Evolutionary conservation across 495 filamentous ascomycete genomes (phyloP).

Genomic region (Annulohypoxylon maeteangense): DNA sequence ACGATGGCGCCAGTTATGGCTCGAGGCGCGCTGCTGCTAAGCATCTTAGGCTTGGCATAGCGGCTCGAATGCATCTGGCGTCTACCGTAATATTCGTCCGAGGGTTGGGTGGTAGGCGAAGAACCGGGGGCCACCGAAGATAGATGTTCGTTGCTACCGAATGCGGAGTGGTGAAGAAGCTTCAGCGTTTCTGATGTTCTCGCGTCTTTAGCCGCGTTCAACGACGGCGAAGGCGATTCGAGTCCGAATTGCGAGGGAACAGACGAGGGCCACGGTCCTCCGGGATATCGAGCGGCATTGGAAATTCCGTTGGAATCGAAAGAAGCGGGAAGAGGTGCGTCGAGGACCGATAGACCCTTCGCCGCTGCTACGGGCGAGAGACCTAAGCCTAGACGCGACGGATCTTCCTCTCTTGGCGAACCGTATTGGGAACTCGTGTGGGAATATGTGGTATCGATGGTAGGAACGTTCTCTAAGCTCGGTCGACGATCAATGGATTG

Average conservation of each 20-base stretch:
- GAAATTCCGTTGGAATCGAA: slow-evolving; percentile 98
- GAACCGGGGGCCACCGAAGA: slow-evolving; percentile 65
- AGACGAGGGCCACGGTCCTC: slow-evolving; percentile 88
- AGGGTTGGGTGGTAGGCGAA: slow-evolving; percentile 71
- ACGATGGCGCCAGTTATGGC: slow-evolving; percentile 61
- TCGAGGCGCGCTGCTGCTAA: slow-evolving; percentile 82
- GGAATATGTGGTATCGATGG: slow-evolving; percentile 82
- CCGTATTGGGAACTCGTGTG: slow-evolving; percentile 83
- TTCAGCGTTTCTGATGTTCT: slow-evolving; percentile 79
- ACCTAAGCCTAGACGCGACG: slow-evolving; percentile 67
- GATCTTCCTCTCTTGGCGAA: slow-evolving; percentile 82
- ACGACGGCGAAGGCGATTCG: slow-evolving; percentile 85
- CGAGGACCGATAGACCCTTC: slow-evolving; percentile 82
- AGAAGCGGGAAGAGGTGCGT: slow-evolving; percentile 92
- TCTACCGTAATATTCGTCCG: slow-evolving; percentile 73
- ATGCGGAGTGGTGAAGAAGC: slow-evolving; percentile 84
- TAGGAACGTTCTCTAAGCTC: slow-evolving; percentile 69
- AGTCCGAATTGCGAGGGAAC: slow-evolving; percentile 92
- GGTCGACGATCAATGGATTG: slow-evolving; percentile 57
- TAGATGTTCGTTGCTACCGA: slow-evolving; percentile 66
- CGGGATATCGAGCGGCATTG: slow-evolving; percentile 78
- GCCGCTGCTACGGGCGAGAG: slow-evolving; percentile 75
- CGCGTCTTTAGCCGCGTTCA: slow-evolving; percentile 65
- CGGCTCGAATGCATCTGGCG: slow-evolving; percentile 88
- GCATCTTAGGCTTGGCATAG: slow-evolving; percentile 74